Percentiles rank a stretch among this genome's conserved stretches.
Conservation (phyloP, 179 eudicot species). For the Spinacia oleracea region DNA sequence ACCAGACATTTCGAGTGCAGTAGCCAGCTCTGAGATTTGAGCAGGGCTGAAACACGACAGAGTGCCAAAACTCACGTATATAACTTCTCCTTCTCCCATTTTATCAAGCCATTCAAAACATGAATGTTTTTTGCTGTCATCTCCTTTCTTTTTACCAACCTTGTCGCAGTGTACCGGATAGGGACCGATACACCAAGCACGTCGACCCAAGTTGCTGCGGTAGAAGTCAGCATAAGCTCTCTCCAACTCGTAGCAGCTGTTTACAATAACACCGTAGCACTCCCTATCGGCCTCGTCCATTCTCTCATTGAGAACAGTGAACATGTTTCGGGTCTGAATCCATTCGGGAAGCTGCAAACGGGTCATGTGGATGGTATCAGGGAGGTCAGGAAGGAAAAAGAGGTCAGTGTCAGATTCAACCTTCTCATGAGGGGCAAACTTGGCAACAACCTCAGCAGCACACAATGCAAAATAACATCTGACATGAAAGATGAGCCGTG, state of each 20-base stretch:
- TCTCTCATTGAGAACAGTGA: not conserved
- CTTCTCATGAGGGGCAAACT: not conserved
- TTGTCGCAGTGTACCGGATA: not conserved
- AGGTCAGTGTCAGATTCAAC: not conserved
- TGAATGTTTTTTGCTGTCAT: not conserved
- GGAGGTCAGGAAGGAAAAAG: not conserved
- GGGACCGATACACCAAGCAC: conserved; percentile 1
- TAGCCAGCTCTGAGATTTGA: not conserved
- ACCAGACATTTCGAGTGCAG: not conserved
- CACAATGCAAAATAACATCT: not conserved
- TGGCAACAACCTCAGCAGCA: not conserved
- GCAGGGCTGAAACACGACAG: not conserved
- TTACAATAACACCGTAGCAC: not conserved
- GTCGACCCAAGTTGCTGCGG: too few species aligned
- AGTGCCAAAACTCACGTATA: not conserved
- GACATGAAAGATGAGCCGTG: not conserved
- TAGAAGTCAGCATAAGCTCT: not conserved
- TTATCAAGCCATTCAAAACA: not conserved
- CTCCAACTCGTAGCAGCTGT: conserved; percentile 5
- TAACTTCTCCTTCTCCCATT: not conserved
- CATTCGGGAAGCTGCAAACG: not conserved
- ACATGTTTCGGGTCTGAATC: not conserved
- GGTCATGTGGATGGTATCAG: not conserved
- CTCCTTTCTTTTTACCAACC: not conserved
- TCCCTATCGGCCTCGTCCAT: not conserved